phyloP scores from a whole-genome alignment of 495 filamentous ascomycete species.

The Hapsidospora chrysogenum region DNA sequence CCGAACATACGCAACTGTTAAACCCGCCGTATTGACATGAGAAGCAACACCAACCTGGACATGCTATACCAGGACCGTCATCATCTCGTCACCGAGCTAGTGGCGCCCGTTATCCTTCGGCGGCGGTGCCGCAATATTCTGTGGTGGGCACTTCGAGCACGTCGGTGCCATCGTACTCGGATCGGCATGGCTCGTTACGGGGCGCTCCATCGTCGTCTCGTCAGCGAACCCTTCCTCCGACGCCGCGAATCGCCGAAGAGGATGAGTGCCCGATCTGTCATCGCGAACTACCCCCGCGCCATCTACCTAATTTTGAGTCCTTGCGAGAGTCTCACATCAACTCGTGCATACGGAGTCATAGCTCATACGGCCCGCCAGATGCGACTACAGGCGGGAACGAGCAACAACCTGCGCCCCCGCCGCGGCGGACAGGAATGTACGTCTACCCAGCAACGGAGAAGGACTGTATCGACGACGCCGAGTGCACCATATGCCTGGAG shows the following conservation, averaged over 20 bases:
- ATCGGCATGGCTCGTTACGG: slow-evolving; percentile 6
- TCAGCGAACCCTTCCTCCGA: slow-evolving; percentile 7
- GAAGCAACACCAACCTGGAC: no score
- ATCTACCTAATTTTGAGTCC: slow-evolving; percentile 38
- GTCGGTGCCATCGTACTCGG: neutral
- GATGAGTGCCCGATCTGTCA: slow-evolving; percentile 90
- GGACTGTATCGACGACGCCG: slow-evolving; percentile 66
- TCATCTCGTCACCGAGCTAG: no score
- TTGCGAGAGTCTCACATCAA: slow-evolving; percentile 62
- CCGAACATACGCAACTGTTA: no score
- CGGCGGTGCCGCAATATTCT: no score
- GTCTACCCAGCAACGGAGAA: slow-evolving; percentile 76
- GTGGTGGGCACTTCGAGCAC: neutral
- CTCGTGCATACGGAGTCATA: slow-evolving; percentile 49
- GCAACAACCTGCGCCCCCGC: slow-evolving; percentile 10
- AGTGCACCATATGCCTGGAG: slow-evolving; percentile 93
- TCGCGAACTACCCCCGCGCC: slow-evolving; percentile 49
- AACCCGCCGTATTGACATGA: no score
- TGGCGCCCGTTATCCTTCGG: no score
- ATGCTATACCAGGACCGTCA: no score
- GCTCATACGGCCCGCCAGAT: slow-evolving; percentile 13
- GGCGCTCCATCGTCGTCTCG: slow-evolving; percentile 7
- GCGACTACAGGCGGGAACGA: slow-evolving; percentile 4
- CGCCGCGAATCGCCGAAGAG: slow-evolving; percentile 45
- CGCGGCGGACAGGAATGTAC: slow-evolving; percentile 31